phyloP scores from a whole-genome alignment of 371 early-diverging fungal species.

The Lichtheimia hyalospora region DNA sequence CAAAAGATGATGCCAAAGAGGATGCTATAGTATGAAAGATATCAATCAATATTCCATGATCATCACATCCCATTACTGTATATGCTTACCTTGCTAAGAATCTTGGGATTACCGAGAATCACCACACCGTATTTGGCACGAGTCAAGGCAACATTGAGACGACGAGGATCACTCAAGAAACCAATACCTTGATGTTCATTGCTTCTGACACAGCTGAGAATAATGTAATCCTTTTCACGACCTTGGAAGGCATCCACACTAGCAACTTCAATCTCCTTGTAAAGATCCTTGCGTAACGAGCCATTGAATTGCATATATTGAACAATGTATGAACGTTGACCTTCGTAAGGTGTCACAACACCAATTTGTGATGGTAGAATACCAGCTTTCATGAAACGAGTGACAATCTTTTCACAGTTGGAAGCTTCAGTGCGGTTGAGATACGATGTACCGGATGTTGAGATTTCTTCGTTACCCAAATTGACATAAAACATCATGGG shows the following conservation, averaged over 20 bases:
- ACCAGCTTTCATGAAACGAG: conserved; percentile 87
- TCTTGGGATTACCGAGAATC: conserved; percentile 96
- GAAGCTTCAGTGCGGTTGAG: conserved; percentile 92
- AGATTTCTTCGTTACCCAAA: conserved; percentile 95
- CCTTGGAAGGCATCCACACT: conserved; percentile 99
- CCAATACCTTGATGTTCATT: conserved; percentile 98
- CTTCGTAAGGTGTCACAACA: conserved; percentile 99
- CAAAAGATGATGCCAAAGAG: conserved; percentile 95
- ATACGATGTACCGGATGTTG: conserved; percentile 95
- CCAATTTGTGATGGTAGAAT: conserved; percentile 94
- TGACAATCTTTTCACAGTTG: conserved; percentile 94
- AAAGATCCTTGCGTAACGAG: conserved; percentile 84
- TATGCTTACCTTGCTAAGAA: conserved; percentile 71
- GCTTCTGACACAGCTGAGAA: conserved; percentile 96
- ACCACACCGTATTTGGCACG: conserved; percentile 96
- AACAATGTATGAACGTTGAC: conserved; percentile 94
- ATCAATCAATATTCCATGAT: neutral
- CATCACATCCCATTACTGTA: too few relatives aligned
- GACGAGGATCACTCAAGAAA: conserved; percentile 95
- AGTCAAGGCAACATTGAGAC: conserved; percentile 98
- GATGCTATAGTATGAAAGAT: conserved; percentile 57
- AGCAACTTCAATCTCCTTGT: conserved; percentile 96
- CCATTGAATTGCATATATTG: conserved; percentile 95
- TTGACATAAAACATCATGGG: conserved; percentile 97
- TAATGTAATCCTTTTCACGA: conserved; percentile 99